Conservation (phyloP, 2,329 filamentous ascomycete genomes). For the Sclerotinia spermophila region DNA sequence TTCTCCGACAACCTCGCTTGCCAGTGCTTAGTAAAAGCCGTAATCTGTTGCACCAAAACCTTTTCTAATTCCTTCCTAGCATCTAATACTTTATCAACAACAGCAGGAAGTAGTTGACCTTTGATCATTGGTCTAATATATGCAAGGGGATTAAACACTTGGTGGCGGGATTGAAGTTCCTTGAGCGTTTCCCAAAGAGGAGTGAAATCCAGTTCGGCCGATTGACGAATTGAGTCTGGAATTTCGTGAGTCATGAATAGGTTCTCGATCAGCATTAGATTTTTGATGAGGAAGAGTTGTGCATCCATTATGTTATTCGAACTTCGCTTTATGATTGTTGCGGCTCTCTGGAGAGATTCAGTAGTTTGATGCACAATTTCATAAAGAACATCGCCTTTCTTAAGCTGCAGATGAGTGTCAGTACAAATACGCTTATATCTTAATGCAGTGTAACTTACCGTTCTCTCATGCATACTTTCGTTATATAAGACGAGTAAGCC, state of each 20-base stretch:
- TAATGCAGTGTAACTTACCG: slow-evolving; percentile 27
- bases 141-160: slow-evolving; percentile 52
- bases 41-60: slow-evolving; percentile 58
- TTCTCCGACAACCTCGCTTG: slow-evolving; percentile 49
- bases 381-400: slow-evolving; percentile 57
- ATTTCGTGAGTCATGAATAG: slow-evolving; percentile 96
- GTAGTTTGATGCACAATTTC: slow-evolving; percentile 90
- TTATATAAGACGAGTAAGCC: slow-evolving; percentile 61
- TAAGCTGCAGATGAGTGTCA: slow-evolving; percentile 25
- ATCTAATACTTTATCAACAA: slow-evolving; percentile 47
- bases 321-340: slow-evolving; percentile 63
- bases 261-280: slow-evolving; percentile 91
- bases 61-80: slow-evolving; percentile 64
- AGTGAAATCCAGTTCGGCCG: slow-evolving; percentile 55
- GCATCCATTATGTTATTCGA: slow-evolving; percentile 61
- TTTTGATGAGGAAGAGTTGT: slow-evolving; percentile 90
- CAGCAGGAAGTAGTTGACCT: slow-evolving; percentile 37
- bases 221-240: slow-evolving; percentile 56
- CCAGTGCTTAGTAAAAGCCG: slow-evolving; percentile 59
- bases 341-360: slow-evolving; percentile 73
- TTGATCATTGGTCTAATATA: slow-evolving; percentile 43
- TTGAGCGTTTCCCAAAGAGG: slow-evolving; percentile 61
- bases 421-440: slow-evolving; percentile 18
- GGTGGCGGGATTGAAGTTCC: slow-evolving; percentile 44
- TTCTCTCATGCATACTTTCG: slow-evolving; percentile 35